These are phyloP conservation scores for Phaeolepiota aurea DNA, from an alignment of 768 basidiomycete species.

Conservation along the genomic window DNA sequence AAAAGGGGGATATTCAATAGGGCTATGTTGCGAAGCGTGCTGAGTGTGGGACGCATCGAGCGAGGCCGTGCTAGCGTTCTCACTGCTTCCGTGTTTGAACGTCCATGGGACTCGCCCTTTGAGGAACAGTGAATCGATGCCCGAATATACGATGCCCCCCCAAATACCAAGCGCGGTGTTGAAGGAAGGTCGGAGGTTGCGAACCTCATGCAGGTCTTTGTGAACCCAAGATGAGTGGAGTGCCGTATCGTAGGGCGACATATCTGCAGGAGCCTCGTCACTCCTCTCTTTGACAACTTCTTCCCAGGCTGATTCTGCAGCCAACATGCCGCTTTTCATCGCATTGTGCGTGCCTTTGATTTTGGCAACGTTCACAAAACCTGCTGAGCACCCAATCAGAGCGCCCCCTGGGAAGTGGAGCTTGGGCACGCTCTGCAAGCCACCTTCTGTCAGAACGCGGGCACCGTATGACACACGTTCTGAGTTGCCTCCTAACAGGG, in stretches of 20 bases:
- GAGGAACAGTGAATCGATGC: conserved; percentile 77
- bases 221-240: conserved; percentile 79
- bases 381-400: conserved; percentile 90
- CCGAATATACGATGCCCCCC: conserved; percentile 87
- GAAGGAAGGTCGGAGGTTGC: conserved; percentile 90
- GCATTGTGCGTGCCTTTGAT: conserved; percentile 99
- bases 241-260: conserved; percentile 64
- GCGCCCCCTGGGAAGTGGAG: conserved; percentile 91
- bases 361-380: conserved; percentile 93
- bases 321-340: conserved; percentile 98
- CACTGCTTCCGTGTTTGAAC: conserved; percentile 53
- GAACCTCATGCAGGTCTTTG: conserved; percentile 79
- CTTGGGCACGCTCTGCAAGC: conserved; percentile 81
- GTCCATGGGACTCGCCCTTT: conserved; percentile 91
- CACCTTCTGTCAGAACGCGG: conserved; percentile 87
- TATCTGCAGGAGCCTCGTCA: conserved; percentile 32
- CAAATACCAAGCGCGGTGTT: conserved; percentile 68
- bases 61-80: conserved; percentile 12
- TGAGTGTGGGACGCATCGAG: conserved; percentile 68
- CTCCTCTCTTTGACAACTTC: conserved; percentile 8
- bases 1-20: conserved; percentile 80
- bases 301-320: conserved; percentile 80
- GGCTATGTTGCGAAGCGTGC: conserved; percentile 53
- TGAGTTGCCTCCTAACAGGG: conserved; percentile 60
- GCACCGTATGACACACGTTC: conserved; percentile 86